A percentile compares a stretch with the other conserved stretches of the same genome.
These are phyloP conservation scores for Bipolaris zeicola DNA, from an alignment of 2,329 filamentous ascomycete genomes.

Conservation along the genomic window DNA sequence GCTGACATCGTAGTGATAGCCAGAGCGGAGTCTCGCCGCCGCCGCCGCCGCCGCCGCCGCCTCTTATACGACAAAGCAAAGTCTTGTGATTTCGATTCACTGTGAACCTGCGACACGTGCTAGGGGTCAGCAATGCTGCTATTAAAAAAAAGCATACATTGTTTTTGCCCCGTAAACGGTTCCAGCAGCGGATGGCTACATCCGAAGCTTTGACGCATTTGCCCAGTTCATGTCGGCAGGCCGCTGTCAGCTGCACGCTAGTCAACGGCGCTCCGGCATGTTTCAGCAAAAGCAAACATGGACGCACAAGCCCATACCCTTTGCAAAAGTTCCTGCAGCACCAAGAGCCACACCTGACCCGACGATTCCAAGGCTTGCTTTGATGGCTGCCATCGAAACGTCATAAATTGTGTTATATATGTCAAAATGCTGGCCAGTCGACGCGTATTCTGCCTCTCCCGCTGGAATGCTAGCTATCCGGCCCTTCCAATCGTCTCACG, in stretches of 20 bases:
- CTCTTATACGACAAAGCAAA: conserved; percentile 12
- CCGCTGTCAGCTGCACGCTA: conserved; percentile 6
- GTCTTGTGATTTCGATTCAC: conserved; percentile 6
- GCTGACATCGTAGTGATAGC: too few relatives aligned
- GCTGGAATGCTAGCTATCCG: not conserved
- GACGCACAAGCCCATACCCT: conserved; percentile 15
- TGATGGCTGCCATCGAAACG: conserved; percentile 24
- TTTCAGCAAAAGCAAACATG: conserved; percentile 8
- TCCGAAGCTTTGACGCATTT: not conserved
- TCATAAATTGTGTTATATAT: conserved; percentile 13
- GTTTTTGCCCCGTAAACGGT: not conserved
- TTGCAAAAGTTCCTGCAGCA: conserved; percentile 25
- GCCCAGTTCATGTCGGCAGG: not conserved
- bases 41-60: not conserved
- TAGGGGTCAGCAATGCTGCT: not conserved
- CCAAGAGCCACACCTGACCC: conserved; percentile 27
- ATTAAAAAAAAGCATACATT: not conserved
- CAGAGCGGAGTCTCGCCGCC: not conserved
- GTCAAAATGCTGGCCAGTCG: conserved; percentile 1
- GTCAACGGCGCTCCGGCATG: conserved; percentile 4
- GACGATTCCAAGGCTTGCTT: conserved; percentile 21
- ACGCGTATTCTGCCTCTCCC: not conserved
- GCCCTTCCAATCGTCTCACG: not conserved
- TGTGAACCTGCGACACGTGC: not conserved
- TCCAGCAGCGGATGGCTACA: conserved; percentile 4